A percentile compares a stretch with the other conserved stretches of the same genome.
These are phyloP conservation scores for Pythium dissotocum DNA, from an alignment of 352 stramenopile species.

Conservation along the genomic window DNA sequence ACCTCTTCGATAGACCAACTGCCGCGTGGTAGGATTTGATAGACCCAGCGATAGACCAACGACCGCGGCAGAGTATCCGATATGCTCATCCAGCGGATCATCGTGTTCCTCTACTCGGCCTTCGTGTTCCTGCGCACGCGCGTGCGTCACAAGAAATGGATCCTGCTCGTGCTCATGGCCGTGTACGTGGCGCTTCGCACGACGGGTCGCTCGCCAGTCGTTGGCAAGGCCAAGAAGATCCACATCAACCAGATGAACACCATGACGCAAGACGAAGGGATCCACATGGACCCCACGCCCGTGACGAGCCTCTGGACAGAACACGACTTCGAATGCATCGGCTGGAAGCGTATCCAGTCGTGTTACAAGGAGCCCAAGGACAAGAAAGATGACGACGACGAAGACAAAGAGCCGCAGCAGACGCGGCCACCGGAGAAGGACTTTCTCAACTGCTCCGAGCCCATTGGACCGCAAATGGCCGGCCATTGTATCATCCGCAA, in stretches of 20 bases:
- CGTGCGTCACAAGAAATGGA: slow-evolving; percentile 72
- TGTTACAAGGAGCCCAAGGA: slow-evolving; percentile 53
- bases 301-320: slow-evolving; percentile 72
- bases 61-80: neutral
- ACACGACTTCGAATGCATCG: slow-evolving; percentile 80
- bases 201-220: slow-evolving; percentile 53
- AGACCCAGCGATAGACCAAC: neutral
- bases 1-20: neutral
- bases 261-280: slow-evolving; percentile 57
- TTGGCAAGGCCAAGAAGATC: slow-evolving; percentile 60
- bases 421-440: slow-evolving; percentile 64
- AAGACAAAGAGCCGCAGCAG: slow-evolving; percentile 29
- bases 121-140: slow-evolving; percentile 60
- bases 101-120: slow-evolving; percentile 63
- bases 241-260: slow-evolving; percentile 80
- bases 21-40: no score
- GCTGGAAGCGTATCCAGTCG: slow-evolving; percentile 83
- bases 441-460: slow-evolving; percentile 68
- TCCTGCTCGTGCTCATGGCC: slow-evolving; percentile 45
- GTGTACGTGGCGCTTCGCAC: slow-evolving; percentile 63
- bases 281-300: slow-evolving; percentile 56
- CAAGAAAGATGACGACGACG: slow-evolving; percentile 25
- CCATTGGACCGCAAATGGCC: slow-evolving; percentile 70
- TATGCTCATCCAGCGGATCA: slow-evolving; percentile 76
- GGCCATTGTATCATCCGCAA: slow-evolving; percentile 87